A percentile compares a stretch with the other conserved stretches of the same genome.
phyloP scores from a whole-genome alignment of 1,284 basidiomycete species.

The Sanghuangporus weigelae region DNA sequence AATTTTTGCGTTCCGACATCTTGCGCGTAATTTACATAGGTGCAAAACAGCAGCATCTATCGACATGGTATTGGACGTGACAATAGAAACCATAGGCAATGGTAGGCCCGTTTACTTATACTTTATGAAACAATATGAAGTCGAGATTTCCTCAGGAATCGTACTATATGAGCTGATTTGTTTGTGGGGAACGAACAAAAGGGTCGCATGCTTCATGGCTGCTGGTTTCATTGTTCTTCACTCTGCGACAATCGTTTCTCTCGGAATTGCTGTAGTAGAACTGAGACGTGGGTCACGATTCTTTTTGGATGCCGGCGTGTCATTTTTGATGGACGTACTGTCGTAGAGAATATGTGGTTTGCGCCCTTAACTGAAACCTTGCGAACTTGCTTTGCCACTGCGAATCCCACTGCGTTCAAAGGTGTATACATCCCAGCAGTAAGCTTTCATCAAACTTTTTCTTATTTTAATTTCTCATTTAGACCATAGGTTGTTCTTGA shows the following conservation, averaged over 20 bases:
- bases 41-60: not conserved
- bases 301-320: no score
- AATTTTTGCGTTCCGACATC: no score
- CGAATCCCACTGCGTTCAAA: not conserved
- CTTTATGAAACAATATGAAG: not conserved
- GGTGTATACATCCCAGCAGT: slow-evolving; percentile 4
- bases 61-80: not conserved
- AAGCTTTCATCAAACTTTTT: not conserved
- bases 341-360: not conserved
- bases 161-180: slow-evolving; percentile 2
- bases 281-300: not conserved
- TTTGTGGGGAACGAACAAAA: not conserved
- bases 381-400: not conserved
- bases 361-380: not conserved
- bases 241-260: not conserved
- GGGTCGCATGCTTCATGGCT: not conserved
- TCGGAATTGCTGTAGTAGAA: not conserved
- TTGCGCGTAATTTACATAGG: no score
- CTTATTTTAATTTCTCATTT: not conserved
- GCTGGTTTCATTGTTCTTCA: slow-evolving; percentile 1
- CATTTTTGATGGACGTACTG: not conserved
- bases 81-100: not conserved
- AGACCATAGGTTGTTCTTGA: slow-evolving; percentile 1
- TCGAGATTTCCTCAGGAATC: slow-evolving; percentile 1
- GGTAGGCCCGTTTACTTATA: not conserved